Evolutionary conservation across 73 alveolate genomes (phyloP), one percentile per base, ranked within the genome.

Genomic region (Blepharisma stoltei): DNA sequence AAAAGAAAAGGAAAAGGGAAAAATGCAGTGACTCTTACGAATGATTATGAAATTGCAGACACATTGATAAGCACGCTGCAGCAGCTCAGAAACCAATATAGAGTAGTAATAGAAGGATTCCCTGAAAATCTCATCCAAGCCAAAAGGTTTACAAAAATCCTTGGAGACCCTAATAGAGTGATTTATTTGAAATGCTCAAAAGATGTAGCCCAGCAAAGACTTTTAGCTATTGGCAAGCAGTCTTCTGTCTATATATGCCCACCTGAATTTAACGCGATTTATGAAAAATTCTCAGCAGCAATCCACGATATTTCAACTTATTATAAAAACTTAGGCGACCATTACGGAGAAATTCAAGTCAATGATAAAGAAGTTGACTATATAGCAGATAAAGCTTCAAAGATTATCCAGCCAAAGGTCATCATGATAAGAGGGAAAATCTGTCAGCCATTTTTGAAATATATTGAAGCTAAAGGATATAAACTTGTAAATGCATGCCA

Each of bases 71-170:
- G 50, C 38, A 14, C 37, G 69, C 71, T 75, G 52, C 81, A 89
- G 67, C 71, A 84, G 38, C 76, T 71, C 18, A 86, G 88, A 73
- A 82, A 85, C 46, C 73, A 81, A 27, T 83, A 88, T 53, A 83
- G 95, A 54, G 81, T 92, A 6, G 66, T 90, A 43, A 76, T 92
- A 21, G 98, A 92, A 78, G 88, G 87, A 70, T 92, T 90, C 85
- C 98, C 98, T 6, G 89, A 81, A 66, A 90, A 84, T 66, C 71
- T 76, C 49, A 77, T 50, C 41, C 97, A 92, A 78, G 93, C 90
- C 55, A 78, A 83, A 41, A 78, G 80, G 78, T 92, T 92, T 83
- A 76, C 83, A 7, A 87, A 45, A 45, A 83, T 78, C 76, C 67
- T 88, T 43, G 68, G 80, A 8, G 82, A 43, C 9, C 91, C 91